Evolutionary conservation across 2,329 filamentous ascomycete species (phyloP), one percentile per base, ranked within the genome.

Genomic region (Juglanconis sp.): DNA sequence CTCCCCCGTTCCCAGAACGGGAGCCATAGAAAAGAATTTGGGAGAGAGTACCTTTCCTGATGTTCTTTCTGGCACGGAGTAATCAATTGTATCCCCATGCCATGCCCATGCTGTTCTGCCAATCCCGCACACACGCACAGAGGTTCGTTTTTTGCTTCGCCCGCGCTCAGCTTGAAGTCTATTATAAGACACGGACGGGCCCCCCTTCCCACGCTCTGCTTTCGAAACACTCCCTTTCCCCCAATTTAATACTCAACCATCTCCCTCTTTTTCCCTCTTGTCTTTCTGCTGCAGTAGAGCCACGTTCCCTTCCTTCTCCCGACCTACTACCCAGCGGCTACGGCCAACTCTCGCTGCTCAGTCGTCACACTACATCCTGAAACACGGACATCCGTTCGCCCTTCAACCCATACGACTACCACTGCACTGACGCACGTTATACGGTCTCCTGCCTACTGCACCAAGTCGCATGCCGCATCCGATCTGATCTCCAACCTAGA

Each of bases 161-260:
- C 53, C 42, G 60, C 60, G 51, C 61, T 54, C 53, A 60, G 53
- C 53, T 63, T 63, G 53, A 60, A 63, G 55, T 52, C 58, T 64
- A 64, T 63, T 65, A 65, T 65, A 65, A 65, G 63, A 65, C 61
- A 63, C 57, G 61, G 59, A 62, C 57, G 62, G 52, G 55, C 57
- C 63, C 46, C 63, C 63, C 63, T 62, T 65, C 61, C 63, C 62
- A 60, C 57, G 61, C 53, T 62, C 51, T 52, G 49, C 56, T 55
- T 38, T 55, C 61, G 61, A 63, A 63, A 63, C 60, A 48, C 63
- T 64, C 63, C 60, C 53, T 63, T 57, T 44, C 52, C 54, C 52
- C 42, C 54, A 57, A 64, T 55, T 62, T 56, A 64, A 57, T 54
- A 60, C 53, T 46, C 44, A 34, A 34, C 54, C 46, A 34, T 59